A percentile compares a stretch with the other conserved stretches of the same genome.
These are phyloP conservation scores for Trypanosoma boissoni DNA, from an alignment of 208 protist species.

Conservation along the genomic window DNA sequence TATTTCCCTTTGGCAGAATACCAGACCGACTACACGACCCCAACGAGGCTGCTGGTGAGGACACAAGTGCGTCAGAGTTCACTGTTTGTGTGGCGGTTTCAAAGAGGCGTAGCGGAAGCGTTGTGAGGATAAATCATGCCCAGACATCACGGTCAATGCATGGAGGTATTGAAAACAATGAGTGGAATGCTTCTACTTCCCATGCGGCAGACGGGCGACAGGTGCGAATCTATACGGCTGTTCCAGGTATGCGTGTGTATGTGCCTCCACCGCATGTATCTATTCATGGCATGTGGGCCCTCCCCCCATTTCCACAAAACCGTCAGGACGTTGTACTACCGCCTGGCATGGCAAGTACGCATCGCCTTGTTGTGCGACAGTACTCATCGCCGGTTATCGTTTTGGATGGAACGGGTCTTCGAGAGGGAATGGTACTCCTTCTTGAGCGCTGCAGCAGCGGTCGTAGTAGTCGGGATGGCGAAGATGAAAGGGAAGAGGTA, in stretches of 20 bases:
- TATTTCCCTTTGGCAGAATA: slow-evolving; percentile 14
- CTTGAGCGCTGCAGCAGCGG: too few relatives aligned
- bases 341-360: background rate
- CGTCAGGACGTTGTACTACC: background rate
- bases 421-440: slow-evolving; percentile 56
- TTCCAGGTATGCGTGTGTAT: slow-evolving; percentile 52
- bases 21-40: slow-evolving; percentile 37
- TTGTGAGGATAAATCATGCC: too few relatives aligned
- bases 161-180: slow-evolving; percentile 7
- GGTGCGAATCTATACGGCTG: slow-evolving; percentile 47
- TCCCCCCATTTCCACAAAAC: slow-evolving; percentile 34
- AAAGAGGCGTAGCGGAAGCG: too few relatives aligned
- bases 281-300: slow-evolving; percentile 54
- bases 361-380: slow-evolving; percentile 37
- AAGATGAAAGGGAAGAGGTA: too few relatives aligned
- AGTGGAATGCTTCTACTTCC: background rate
- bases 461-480: too few relatives aligned
- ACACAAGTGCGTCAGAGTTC: slow-evolving; percentile 34
- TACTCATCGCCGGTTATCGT: slow-evolving; percentile 59
- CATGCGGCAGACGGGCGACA: slow-evolving; percentile 9
- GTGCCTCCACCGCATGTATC: slow-evolving; percentile 36
- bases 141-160: too few relatives aligned
- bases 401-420: slow-evolving; percentile 43
- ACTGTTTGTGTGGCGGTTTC: slow-evolving; percentile 58
- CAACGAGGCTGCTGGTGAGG: slow-evolving; percentile 11